Conservation (phyloP, 768 basidiomycete species). For the Leccinum disarticulatum region DNA sequence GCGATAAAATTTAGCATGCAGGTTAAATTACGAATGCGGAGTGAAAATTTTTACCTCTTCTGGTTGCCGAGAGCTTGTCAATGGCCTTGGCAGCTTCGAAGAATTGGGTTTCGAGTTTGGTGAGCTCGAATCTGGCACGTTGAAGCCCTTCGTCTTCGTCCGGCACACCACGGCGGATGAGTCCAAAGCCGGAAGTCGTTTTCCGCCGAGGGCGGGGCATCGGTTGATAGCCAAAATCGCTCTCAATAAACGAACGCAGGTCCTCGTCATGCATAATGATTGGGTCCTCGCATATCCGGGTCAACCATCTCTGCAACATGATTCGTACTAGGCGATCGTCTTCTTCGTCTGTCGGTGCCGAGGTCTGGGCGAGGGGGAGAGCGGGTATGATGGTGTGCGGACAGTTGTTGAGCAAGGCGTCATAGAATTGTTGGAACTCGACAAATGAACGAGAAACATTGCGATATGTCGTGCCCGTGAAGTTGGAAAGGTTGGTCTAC, state of each 20-base stretch:
- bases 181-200: conserved; percentile 67
- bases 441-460: conserved; percentile 94
- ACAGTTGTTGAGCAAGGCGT: conserved; percentile 83
- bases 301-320: conserved; percentile 93
- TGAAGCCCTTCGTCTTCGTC: conserved; percentile 96
- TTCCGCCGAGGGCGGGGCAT: conserved; percentile 75
- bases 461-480: conserved; percentile 83
- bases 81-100: conserved; percentile 91
- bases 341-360: conserved; percentile 96
- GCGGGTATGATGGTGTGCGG: conserved; percentile 97
- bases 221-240: conserved; percentile 94
- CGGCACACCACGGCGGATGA: conserved; percentile 77
- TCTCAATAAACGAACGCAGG: conserved; percentile 91
- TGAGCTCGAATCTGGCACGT: conserved; percentile 85
- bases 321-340: conserved; percentile 95
- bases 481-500: conserved; percentile 93
- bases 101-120: conserved; percentile 88
- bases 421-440: conserved; percentile 94
- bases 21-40: neutral
- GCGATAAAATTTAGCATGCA: neutral
- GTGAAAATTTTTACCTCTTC: conserved; percentile 57
- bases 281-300: conserved; percentile 88
- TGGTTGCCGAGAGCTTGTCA: conserved; percentile 76
- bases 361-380: conserved; percentile 93
- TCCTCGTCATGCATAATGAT: conserved; percentile 91